Evolutionary conservation across 306 rosid genomes (phyloP), one percentile per base, ranked within the genome.

Genomic region (Medicago arabica): DNA sequence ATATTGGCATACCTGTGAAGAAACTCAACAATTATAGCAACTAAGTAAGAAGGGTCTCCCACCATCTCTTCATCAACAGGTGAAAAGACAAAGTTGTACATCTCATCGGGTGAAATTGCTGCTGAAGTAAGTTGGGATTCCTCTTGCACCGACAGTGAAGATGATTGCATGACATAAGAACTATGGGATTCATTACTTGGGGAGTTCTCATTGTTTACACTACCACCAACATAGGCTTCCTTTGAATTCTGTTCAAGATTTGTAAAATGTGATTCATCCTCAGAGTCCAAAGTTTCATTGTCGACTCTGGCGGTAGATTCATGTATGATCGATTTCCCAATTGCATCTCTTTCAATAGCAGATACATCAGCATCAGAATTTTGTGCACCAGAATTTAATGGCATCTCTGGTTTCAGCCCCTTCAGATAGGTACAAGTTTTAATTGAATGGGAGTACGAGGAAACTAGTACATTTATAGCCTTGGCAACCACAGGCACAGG

Each of bases 51-150:
- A 69, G 91, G 93, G 54, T 92, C 99, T 72, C 97, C 97, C 3
- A 89, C 89, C 91, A 88, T 90, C 89, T 95, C 97, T 83, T 95
- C 99, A 84, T 95, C 97, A 11, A 87, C 84, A 28, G 96, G 89
- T 55, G 93, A 86, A 68, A 92, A 95, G 77, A 95, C 89, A 84
- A 84, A 92, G 85, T 87, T 83, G 85, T 89, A 89, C 85, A 95
- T 84, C 94, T 92, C 97, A 69, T 95, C 97, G 16, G 99, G 93
- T 66, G 99, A 95, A 86, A 92, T 83, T 81, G 90, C 96, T 11
- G 99, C 97, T 5, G 97, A 89, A 34, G 88, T 81, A 68, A 87
- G 88, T 83, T 87, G 96, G 83, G 93, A 79, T 60, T 88, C 97
- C 74, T 89, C 91, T 82, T 87, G 93, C 77, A 83, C 88, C 28